These are phyloP conservation scores for Aureobasidium melanogenum DNA, from an alignment of 2,329 filamentous ascomycete genomes.

Conservation along the genomic window DNA sequence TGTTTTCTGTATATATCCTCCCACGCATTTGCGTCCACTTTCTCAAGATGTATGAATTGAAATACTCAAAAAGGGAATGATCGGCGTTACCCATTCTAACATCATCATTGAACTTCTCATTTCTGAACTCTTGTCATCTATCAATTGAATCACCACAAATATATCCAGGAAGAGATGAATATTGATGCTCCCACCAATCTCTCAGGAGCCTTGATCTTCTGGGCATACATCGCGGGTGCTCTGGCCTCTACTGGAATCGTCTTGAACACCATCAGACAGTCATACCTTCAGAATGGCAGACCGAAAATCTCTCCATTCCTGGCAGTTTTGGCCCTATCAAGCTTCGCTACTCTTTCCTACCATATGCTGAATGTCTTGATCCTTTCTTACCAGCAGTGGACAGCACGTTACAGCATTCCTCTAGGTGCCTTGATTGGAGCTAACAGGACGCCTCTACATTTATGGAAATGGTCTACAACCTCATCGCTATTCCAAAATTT, in stretches of 20 bases:
- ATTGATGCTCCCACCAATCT: constrained; percentile 16
- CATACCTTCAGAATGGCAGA: not conserved
- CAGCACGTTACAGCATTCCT: not conserved
- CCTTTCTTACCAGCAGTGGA: constrained; percentile 25
- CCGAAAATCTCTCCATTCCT: constrained; percentile 16
- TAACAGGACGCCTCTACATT: not conserved
- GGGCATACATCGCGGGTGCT: constrained; percentile 25
- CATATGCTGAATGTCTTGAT: constrained; percentile 28
- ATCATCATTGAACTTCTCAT: not conserved
- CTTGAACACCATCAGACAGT: constrained; percentile 13
- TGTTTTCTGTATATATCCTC: not conserved
- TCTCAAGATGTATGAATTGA: not conserved
- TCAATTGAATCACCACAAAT: too few species aligned
- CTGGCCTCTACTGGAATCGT: constrained; percentile 18
- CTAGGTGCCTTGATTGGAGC: constrained; percentile 8
- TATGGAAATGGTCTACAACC: constrained; percentile 26
- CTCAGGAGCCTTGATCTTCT: constrained; percentile 25
- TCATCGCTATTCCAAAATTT: constrained; percentile 27
- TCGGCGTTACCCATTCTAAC: not conserved
- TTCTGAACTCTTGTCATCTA: not conserved
- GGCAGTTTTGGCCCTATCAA: constrained; percentile 19
- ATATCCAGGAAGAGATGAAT: not conserved
- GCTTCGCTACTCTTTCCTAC: constrained; percentile 24
- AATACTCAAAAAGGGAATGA: not conserved
- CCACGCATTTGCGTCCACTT: not conserved